phyloP scores from a whole-genome alignment of 225 moss, liverwort and hornwort species.

The Polytrichum commune region DNA sequence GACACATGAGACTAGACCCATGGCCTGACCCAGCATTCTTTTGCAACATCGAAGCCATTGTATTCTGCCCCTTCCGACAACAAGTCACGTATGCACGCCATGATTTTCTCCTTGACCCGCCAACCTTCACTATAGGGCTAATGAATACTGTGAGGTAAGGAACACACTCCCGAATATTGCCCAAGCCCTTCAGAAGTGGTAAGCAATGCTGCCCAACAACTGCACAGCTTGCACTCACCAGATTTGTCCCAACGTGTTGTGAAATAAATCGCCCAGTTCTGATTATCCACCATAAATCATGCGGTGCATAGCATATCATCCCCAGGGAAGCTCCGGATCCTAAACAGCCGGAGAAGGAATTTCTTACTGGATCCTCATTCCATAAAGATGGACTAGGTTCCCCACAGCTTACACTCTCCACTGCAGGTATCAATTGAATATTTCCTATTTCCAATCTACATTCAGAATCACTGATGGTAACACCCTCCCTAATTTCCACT shows the following conservation, averaged over 20 bases:
- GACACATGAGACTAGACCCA: background rate
- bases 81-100: constrained; percentile 14
- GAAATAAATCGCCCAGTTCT: constrained; percentile 42
- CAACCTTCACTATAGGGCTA: constrained; percentile 21
- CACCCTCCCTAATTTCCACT: constrained; percentile 8
- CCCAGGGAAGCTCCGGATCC: no score
- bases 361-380: background rate
- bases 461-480: background rate
- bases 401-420: background rate
- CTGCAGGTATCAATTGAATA: constrained; percentile 4
- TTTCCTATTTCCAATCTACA: constrained; percentile 6
- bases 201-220: constrained; percentile 25
- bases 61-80: constrained; percentile 16
- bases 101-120: constrained; percentile 4
- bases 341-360: no score
- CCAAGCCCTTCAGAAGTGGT: constrained; percentile 27
- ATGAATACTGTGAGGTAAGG: constrained; percentile 41
- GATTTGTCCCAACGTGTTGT: constrained; percentile 36
- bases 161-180: constrained; percentile 35
- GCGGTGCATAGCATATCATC: no score
- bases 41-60: constrained; percentile 18
- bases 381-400: constrained; percentile 5
- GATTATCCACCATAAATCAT: constrained; percentile 12
- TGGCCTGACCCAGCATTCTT: constrained; percentile 17
- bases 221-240: constrained; percentile 42